phyloP scores from a whole-genome alignment of 345 rosid species.

The Rhizophora apiculata region DNA sequence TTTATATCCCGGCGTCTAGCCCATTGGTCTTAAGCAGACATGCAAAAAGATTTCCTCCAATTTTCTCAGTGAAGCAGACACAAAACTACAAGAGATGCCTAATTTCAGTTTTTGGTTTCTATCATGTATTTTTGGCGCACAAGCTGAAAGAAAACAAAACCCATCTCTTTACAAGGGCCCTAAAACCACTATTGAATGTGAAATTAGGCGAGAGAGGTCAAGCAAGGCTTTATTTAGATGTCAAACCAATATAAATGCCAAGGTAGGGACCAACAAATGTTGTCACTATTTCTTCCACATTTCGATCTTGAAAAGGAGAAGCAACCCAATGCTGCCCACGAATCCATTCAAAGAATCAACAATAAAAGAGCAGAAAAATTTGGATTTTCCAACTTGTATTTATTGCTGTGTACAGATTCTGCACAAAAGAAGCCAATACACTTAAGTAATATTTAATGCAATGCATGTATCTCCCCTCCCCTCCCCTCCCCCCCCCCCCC shows the following conservation, averaged over 20 bases:
- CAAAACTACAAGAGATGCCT: constrained; percentile 10
- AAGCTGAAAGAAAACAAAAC: constrained; percentile 18
- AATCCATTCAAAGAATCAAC: constrained; percentile 8
- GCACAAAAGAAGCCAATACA: constrained; percentile 20
- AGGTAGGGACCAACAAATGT: constrained; percentile 13
- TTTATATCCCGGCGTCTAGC: constrained; percentile 3
- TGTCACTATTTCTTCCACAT: constrained; percentile 6
- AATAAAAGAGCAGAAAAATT: background rate
- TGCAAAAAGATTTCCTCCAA: background rate
- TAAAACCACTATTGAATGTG: constrained; percentile 18
- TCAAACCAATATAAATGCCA: constrained; percentile 24
- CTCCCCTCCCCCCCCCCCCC: constrained; percentile 4
- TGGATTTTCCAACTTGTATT: background rate
- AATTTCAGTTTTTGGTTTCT: constrained; percentile 10
- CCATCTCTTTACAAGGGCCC: constrained; percentile 13
- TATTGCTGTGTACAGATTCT: constrained; percentile 12
- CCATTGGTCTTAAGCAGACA: background rate
- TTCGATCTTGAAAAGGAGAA: constrained; percentile 31
- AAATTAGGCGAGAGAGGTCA: constrained; percentile 21
- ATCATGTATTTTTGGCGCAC: constrained; percentile 10
- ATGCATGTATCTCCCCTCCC: background rate
- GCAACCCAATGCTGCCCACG: constrained; percentile 26
- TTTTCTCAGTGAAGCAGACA: background rate
- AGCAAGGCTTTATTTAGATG: background rate
- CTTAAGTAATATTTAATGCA: constrained; percentile 5